Percentiles rank a stretch among this genome's conserved stretches.
These are phyloP conservation scores for Neofusicoccum umdonicola DNA, from an alignment of 2,329 filamentous ascomycete species.

Conservation along the genomic window DNA sequence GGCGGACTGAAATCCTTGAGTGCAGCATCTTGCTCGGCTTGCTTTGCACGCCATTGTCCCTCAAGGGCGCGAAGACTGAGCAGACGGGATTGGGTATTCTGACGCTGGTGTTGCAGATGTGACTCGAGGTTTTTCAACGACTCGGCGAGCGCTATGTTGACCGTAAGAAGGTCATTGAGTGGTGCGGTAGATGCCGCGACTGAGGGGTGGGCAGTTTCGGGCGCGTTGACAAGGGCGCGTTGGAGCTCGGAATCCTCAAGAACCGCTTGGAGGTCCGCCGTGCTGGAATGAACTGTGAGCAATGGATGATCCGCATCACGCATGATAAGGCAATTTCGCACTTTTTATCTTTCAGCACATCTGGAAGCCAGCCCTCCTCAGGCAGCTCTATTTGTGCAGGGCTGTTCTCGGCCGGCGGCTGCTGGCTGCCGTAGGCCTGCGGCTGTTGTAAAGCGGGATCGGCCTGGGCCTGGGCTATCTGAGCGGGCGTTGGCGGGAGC, in stretches of 20 bases:
- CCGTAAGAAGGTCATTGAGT: constrained; percentile 62
- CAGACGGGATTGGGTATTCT: constrained; percentile 74
- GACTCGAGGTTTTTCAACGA: constrained; percentile 62
- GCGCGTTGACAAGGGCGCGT: constrained; percentile 68
- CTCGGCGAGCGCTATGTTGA: constrained; percentile 69
- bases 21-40: constrained; percentile 82
- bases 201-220: constrained; percentile 68
- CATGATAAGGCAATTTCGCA: constrained; percentile 42
- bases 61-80: constrained; percentile 82
- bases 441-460: constrained; percentile 28
- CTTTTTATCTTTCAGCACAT: constrained; percentile 77
- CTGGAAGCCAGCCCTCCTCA: constrained; percentile 74
- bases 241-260: constrained; percentile 66
- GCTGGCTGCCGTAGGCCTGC: constrained; percentile 7
- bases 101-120: constrained; percentile 60
- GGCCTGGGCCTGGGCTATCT: constrained; percentile 1
- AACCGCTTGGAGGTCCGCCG: constrained; percentile 72
- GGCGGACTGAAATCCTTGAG: constrained; percentile 82
- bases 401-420: background rate
- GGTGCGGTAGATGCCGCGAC: constrained; percentile 63
- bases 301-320: constrained; percentile 22
- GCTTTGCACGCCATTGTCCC: constrained; percentile 86
- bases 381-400: constrained; percentile 25
- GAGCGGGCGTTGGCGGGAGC: constrained; percentile 38
- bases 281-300: constrained; percentile 49